Conservation (phyloP, 108 stramenopile species). For the Licmophora abbreviata region DNA sequence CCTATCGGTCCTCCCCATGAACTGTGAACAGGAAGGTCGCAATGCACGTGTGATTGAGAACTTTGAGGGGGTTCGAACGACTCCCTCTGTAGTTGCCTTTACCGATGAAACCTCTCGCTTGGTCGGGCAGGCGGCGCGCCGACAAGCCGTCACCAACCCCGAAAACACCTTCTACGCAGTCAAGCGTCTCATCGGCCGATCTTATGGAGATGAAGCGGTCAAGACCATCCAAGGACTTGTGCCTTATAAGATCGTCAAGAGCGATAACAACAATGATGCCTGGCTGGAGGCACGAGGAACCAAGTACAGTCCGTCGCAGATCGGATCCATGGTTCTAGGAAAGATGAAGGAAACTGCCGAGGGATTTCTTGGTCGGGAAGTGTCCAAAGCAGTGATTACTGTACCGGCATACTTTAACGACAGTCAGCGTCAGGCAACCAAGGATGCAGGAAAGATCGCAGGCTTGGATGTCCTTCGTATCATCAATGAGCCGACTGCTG, state of each 20-base stretch:
- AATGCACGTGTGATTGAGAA: slow-evolving; percentile 99
- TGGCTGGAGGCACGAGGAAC: slow-evolving; percentile 94
- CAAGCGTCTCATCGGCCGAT: slow-evolving; percentile 97
- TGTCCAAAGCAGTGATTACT: slow-evolving; percentile 96
- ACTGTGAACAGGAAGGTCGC: slow-evolving; percentile 70
- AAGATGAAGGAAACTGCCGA: slow-evolving; percentile 99
- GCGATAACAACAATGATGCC: slow-evolving; percentile 87
- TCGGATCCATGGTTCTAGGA: slow-evolving; percentile 96
- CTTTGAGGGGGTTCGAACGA: slow-evolving; percentile 97
- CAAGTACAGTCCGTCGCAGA: slow-evolving; percentile 96
- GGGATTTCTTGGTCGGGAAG: slow-evolving; percentile 92
- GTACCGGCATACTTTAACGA: slow-evolving; percentile 99
- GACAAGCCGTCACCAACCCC: slow-evolving; percentile 99
- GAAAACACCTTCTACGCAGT: slow-evolving; percentile 98
- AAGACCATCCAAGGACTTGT: slow-evolving; percentile 86
- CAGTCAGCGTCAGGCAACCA: slow-evolving; percentile 96
- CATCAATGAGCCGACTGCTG: slow-evolving; percentile 99
- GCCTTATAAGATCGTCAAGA: slow-evolving; percentile 97
- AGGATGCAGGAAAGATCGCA: slow-evolving; percentile 97
- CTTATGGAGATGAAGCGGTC: slow-evolving; percentile 87
- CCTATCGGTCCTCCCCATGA: not conserved
- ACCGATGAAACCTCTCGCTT: slow-evolving; percentile 77
- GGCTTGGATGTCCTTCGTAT: slow-evolving; percentile 98
- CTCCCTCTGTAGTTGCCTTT: slow-evolving; percentile 96
- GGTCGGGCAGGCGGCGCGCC: slow-evolving; percentile 95